These are phyloP conservation scores for Shiraia bambusicola DNA, from an alignment of 2,329 filamentous ascomycete genomes.

Conservation along the genomic window DNA sequence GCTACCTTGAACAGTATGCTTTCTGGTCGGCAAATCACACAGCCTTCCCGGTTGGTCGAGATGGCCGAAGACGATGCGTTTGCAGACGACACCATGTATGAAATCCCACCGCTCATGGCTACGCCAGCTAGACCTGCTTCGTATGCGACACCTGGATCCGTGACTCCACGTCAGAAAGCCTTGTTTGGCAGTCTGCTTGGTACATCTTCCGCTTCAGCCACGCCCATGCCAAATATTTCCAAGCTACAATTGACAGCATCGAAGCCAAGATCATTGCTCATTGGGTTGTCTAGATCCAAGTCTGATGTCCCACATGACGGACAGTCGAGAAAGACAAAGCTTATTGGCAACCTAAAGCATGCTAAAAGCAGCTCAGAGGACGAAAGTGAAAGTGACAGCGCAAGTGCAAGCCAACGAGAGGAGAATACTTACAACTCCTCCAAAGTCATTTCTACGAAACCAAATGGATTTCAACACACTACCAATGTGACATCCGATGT, in stretches of 20 bases:
- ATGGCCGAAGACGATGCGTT: constrained; percentile 12
- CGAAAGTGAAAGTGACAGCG: constrained; percentile 28
- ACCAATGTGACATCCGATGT: constrained; percentile 7
- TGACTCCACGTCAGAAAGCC: constrained; percentile 41
- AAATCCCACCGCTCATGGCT: constrained; percentile 27
- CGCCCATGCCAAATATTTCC: constrained; percentile 37
- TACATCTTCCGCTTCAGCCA: constrained; percentile 27
- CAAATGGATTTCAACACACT: background rate
- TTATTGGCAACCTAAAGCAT: constrained; percentile 37
- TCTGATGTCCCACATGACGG: constrained; percentile 34
- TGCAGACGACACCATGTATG: constrained; percentile 42
- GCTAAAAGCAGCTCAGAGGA: constrained; percentile 27
- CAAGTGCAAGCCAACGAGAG: constrained; percentile 11
- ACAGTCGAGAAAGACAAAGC: constrained; percentile 27
- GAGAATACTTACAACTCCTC: background rate
- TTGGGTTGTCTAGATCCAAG: constrained; percentile 31
- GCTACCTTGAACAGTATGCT: constrained; percentile 38
- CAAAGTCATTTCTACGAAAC: background rate
- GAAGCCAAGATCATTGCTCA: constrained; percentile 21
- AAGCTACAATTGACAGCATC: constrained; percentile 33
- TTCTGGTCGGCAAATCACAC: constrained; percentile 17
- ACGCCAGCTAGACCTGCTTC: constrained; percentile 21
- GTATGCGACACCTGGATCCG: constrained; percentile 24
- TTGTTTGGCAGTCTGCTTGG: constrained; percentile 38
- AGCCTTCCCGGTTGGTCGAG: constrained; percentile 17